These are phyloP conservation scores for Psilocybe mexicana DNA, from an alignment of 1,284 basidiomycete species.

Conservation along the genomic window DNA sequence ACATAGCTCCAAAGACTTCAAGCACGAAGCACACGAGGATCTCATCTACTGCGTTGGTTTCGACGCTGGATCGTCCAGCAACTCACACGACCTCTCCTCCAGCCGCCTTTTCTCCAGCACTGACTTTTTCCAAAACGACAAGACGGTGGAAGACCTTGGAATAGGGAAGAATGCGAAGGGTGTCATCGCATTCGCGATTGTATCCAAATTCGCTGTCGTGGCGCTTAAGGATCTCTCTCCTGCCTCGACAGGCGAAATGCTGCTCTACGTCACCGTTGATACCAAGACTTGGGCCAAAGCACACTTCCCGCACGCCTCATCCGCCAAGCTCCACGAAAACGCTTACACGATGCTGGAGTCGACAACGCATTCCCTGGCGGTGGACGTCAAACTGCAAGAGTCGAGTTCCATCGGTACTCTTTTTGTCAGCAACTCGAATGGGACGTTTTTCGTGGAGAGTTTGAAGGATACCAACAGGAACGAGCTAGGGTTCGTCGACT, in stretches of 20 bases:
- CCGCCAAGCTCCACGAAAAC: conserved; percentile 79
- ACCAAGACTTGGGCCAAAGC: conserved; percentile 81
- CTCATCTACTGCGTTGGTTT: conserved; percentile 88
- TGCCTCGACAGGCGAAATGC: conserved; percentile 65
- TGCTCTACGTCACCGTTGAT: conserved; percentile 84
- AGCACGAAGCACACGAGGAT: conserved; percentile 68
- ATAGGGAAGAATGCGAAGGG: conserved; percentile 83
- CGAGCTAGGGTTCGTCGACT: conserved; percentile 87
- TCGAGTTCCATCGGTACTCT: conserved; percentile 80
- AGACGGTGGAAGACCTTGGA: conserved; percentile 77
- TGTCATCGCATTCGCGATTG: conserved; percentile 86
- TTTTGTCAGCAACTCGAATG: conserved; percentile 93
- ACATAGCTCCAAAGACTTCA: conserved; percentile 78
- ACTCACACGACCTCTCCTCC: conserved; percentile 58
- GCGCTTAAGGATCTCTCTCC: conserved; percentile 70
- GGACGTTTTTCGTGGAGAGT: conserved; percentile 93
- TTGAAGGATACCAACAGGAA: conserved; percentile 92
- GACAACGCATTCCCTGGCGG: conserved; percentile 88
- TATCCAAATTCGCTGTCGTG: conserved; percentile 88
- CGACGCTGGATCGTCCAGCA: conserved; percentile 55
- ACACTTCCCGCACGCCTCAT: conserved; percentile 83
- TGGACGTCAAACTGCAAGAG: conserved; percentile 88
- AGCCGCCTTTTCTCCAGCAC: conserved; percentile 78
- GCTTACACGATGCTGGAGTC: conserved; percentile 96
- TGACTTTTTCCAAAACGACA: conserved; percentile 76